Conservation (phyloP, 2,329 filamentous ascomycete genomes). For the Juglanconis oblonga region DNA sequence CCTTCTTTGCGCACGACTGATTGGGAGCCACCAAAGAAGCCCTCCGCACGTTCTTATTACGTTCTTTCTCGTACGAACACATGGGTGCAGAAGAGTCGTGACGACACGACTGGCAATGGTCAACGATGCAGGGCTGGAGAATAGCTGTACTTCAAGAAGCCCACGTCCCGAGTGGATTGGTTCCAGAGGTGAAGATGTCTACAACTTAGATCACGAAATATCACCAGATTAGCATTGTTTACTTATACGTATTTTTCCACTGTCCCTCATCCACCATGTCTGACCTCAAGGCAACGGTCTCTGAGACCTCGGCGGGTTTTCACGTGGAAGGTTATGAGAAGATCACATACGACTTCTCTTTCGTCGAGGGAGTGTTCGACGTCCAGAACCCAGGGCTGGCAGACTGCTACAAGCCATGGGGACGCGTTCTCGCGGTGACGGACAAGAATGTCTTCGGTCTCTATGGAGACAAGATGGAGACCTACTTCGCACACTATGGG, state of each 20-base stretch:
- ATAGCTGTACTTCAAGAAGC: conserved; percentile 3
- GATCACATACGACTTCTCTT: conserved; percentile 73
- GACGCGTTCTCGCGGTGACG: conserved; percentile 64
- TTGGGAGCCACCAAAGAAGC: not conserved
- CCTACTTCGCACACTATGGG: conserved; percentile 64
- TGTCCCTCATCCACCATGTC: conserved; percentile 50
- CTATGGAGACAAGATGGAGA: conserved; percentile 63
- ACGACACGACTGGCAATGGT: conserved; percentile 12
- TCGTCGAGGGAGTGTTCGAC: conserved; percentile 68
- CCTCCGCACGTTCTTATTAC: not conserved
- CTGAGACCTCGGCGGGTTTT: conserved; percentile 63
- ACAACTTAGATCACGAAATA: not conserved
- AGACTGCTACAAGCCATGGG: conserved; percentile 63
- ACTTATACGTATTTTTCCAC: not conserved
- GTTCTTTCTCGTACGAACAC: not conserved
- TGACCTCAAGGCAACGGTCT: conserved; percentile 64
- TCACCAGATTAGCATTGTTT: not conserved
- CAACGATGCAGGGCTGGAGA: not conserved
- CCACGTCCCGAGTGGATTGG: not conserved
- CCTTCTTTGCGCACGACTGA: not conserved
- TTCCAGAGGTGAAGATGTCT: too few relatives aligned
- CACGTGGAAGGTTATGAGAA: conserved; percentile 72
- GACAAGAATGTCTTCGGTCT: conserved; percentile 69
- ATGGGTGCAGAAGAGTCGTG: conserved; percentile 7
- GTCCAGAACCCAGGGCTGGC: conserved; percentile 58